Evolutionary conservation across 306 rosid species (phyloP), one percentile per base, ranked within the genome.

Genomic region (Carpinus fangiana): DNA sequence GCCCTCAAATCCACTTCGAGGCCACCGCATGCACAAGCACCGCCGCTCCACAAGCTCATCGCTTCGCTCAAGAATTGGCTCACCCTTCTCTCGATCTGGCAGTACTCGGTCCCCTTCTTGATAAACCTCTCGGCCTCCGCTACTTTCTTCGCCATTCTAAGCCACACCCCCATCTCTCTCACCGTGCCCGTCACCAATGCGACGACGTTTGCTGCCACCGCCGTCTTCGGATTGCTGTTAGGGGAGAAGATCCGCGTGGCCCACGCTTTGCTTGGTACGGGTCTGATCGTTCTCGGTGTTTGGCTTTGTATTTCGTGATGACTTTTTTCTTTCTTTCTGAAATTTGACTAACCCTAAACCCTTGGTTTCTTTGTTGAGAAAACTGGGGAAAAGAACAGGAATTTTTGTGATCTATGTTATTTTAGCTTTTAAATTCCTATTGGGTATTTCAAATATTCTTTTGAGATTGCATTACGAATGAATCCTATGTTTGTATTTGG

Each of bases 181-280:
- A 91, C 97, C 36, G 97, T 94, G 51, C 98, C 97, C 14, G 91
- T 94, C 87, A 94, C 98, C 78, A 94, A 94, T 76, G 97, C 98
- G 69, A 92, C 97, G 65, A 92, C 98, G 4, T 92, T 94, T 61
- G 93, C 95, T 46, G 83, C 98, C 88, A 94, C 97, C 9, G 95
- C 97, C 45, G 60, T 90, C 17, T 88, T 89, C 38, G 97, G 91
- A 53, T 76, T 82, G 56, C 91, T 94, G 20, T 87, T 92, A 34
- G 95, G 95, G 8, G 97, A 94, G 78, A 80, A 75, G 36, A 89
- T 92, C 16, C 90, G 84, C 36, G 82, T 88, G 64, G 86, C 81
- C 12, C 84, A 84, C 50, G 92, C 98, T 70, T 67, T 88, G 79
- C 73, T 90, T 10, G 98, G 97, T 84, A 90, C 91, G 51, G 86